Evolutionary conservation across 257 asterid genomes (phyloP).

Genomic region (Lycium barbarum): DNA sequence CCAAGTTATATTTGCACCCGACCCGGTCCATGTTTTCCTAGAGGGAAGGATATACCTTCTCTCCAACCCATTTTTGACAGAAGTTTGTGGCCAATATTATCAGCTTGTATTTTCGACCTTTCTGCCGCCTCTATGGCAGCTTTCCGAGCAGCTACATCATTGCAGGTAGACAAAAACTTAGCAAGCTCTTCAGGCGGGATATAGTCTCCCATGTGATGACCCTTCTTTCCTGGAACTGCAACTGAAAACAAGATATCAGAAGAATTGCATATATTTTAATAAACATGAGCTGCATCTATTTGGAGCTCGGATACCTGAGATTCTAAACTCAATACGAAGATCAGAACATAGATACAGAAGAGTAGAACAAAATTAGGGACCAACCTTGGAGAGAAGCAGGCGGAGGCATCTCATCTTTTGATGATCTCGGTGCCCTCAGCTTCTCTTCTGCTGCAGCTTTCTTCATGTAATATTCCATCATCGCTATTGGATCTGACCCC

Average conservation of each 20-base stretch:
- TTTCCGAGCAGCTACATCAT: constrained; percentile 70
- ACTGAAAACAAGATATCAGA: constrained; percentile 24
- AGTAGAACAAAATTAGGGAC: background rate
- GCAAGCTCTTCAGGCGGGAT: constrained; percentile 92
- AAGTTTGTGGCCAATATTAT: constrained; percentile 88
- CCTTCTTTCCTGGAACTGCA: constrained; percentile 64
- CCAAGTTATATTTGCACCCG: constrained; percentile 14
- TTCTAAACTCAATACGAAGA: background rate
- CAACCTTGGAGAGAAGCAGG: constrained; percentile 82
- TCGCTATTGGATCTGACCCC: constrained; percentile 81
- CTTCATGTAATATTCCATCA: constrained; percentile 96
- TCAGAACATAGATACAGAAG: constrained; percentile 7
- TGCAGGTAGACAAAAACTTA: constrained; percentile 79
- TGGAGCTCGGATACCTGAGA: background rate
- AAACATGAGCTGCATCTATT: background rate
- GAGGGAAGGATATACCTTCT: constrained; percentile 63
- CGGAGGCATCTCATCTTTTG: constrained; percentile 98
- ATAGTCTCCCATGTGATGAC: constrained; percentile 98
- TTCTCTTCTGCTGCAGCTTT: constrained; percentile 93
- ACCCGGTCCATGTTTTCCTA: constrained; percentile 2
- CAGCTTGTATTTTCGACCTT: constrained; percentile 78
- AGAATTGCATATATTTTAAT: constrained; percentile 17
- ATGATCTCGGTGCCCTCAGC: constrained; percentile 63
- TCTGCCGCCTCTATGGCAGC: constrained; percentile 69
- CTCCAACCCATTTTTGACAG: constrained; percentile 95